Evolutionary conservation across 164 flowering plant species (phyloP), one percentile per base, ranked within the genome.

Genomic region (Pachysandra terminalis): DNA sequence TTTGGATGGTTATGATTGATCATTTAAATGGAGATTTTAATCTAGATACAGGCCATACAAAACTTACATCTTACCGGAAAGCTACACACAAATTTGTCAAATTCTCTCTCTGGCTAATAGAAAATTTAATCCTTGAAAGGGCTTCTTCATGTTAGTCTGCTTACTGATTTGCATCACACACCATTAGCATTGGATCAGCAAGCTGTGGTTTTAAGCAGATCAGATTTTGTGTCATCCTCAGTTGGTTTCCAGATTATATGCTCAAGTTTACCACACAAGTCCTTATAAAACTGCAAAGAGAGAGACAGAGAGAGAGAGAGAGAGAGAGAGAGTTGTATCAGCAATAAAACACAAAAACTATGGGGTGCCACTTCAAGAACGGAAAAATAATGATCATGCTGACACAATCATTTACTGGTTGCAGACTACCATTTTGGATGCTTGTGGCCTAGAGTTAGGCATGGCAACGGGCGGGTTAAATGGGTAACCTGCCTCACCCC

Each of bases 211-310:
- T 80, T 74, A 56, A 79, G 82, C 69, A 85, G 73, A 73, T 35
- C 63, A 3, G 84, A 55, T 68, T 73, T 62, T 28, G 67, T 65
- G 68, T 63, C 52, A 27, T 79, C 77, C 59, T 81, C 88, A 0
- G 75, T 65, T 59, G 93, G 83, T 78, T 81, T 90, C 92, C 90
- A 93, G 54, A 93, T 93, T 35, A 93, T 78, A 66, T 84, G 83
- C 49, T 84, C 91, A 15, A 93, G 84, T 65, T 78, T 82, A 25
- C 77, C 68, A 60, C 90, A 89, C 40, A 93, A 85, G 52, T 73
- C 79, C 80, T 90, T 91, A 83, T 93, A 93, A 58, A 93, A 89
- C 96, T 93, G 93, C 83, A 79, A 45, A 51, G 4, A 45, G 7
- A 32, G 37, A 32, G 37, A n/a, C n/a, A n/a, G n/a, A n/a, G n/a